phyloP scores from a whole-genome alignment of 768 basidiomycete genomes.

The Lentinula sp. region DNA sequence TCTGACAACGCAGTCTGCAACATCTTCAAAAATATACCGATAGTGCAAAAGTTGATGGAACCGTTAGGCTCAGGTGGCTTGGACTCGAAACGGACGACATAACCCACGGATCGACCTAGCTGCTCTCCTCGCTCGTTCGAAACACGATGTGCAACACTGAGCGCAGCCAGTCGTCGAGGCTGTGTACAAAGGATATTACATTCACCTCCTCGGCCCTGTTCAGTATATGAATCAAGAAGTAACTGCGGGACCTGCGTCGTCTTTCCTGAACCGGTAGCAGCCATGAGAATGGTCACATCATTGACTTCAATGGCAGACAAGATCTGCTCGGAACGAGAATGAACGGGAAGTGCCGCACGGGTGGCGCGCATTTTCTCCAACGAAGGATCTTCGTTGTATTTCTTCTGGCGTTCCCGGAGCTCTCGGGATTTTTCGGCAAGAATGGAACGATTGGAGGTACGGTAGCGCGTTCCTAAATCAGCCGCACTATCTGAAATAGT shows the following conservation, averaged over 20 bases:
- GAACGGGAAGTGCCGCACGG: slow-evolving; percentile 70
- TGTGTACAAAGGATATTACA: slow-evolving; percentile 95
- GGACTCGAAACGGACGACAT: slow-evolving; percentile 88
- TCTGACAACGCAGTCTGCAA: slow-evolving; percentile 69
- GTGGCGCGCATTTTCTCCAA: slow-evolving; percentile 62
- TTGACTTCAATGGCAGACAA: slow-evolving; percentile 64
- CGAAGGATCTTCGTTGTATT: slow-evolving; percentile 54
- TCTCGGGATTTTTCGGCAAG: slow-evolving; percentile 48
- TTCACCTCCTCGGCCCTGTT: slow-evolving; percentile 67
- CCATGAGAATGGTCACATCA: slow-evolving; percentile 87
- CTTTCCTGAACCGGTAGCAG: slow-evolving; percentile 88
- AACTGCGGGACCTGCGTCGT: slow-evolving; percentile 94
- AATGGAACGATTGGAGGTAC: slow-evolving; percentile 21
- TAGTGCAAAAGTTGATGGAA: slow-evolving; percentile 88
- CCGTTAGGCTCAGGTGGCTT: slow-evolving; percentile 77
- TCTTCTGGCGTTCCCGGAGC: slow-evolving; percentile 46
- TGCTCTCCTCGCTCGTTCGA: slow-evolving; percentile 80
- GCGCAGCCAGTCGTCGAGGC: slow-evolving; percentile 85
- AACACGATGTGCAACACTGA: slow-evolving; percentile 87
- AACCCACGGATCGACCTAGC: slow-evolving; percentile 73
- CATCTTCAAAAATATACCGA: slow-evolving; percentile 82
- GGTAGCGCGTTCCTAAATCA: slow-evolving; percentile 20
- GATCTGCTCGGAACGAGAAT: slow-evolving; percentile 58
- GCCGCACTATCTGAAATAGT: slow-evolving; percentile 5
- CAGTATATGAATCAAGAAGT: slow-evolving; percentile 79